A percentile compares a stretch with the other conserved stretches of the same genome.
Conservation (phyloP, 495 filamentous ascomycete genomes). For the Cercophora scortea region DNA sequence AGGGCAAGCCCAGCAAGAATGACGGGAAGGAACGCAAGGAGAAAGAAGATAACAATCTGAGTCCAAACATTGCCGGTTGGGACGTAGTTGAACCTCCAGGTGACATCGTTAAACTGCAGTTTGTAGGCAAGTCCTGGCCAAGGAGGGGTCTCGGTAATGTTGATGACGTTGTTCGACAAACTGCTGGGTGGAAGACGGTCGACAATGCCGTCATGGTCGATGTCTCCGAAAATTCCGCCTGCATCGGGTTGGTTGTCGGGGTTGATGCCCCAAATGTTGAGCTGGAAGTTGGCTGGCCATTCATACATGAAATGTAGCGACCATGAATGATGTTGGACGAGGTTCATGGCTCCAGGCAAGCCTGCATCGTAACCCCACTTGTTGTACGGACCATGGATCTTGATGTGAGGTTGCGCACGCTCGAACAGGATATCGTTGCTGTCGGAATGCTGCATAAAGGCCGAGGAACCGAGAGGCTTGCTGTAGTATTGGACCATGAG, state of each 20-base stretch:
- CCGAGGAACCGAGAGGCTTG: constrained; percentile 54
- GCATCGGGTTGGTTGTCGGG: constrained; percentile 55
- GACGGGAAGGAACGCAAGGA: constrained; percentile 51
- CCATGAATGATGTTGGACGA: constrained; percentile 50
- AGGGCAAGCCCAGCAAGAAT: constrained; percentile 41
- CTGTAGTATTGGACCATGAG: constrained; percentile 63
- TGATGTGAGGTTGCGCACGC: constrained; percentile 55
- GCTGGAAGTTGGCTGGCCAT: constrained; percentile 55
- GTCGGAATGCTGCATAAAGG: constrained; percentile 58
- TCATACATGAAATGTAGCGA: constrained; percentile 55
- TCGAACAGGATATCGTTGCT: constrained; percentile 28
- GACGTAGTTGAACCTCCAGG: constrained; percentile 41
- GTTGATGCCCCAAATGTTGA: constrained; percentile 66
- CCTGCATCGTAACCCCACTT: constrained; percentile 63
- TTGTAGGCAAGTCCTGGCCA: constrained; percentile 50
- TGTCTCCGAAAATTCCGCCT: constrained; percentile 25
- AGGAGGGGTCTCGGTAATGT: constrained; percentile 51
- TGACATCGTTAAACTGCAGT: constrained; percentile 50
- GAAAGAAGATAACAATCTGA: constrained; percentile 52
- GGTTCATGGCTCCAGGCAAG: constrained; percentile 45
- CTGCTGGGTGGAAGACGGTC: constrained; percentile 58
- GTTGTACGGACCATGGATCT: constrained; percentile 57
- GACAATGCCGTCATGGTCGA: constrained; percentile 42
- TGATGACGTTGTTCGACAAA: constrained; percentile 47
- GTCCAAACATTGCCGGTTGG: constrained; percentile 46